Evolutionary conservation across 805 yeast genomes (phyloP), one percentile per base, ranked within the genome.

Genomic region (Lipomyces starkeyi): DNA sequence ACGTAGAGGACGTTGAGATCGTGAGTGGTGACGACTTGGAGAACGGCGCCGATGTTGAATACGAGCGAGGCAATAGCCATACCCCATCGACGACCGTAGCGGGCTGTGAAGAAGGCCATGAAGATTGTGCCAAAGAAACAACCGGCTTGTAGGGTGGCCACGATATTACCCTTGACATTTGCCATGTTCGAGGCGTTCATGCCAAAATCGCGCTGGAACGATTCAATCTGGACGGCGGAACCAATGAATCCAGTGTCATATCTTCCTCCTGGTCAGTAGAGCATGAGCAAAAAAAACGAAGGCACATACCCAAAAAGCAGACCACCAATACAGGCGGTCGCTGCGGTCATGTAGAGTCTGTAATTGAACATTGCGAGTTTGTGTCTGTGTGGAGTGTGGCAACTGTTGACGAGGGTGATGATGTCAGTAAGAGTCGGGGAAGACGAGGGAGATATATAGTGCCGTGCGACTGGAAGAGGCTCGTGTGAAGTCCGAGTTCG

Each of bases 231-330:
- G n/a, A 84, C 81, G 4, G 85, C 82, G n/a, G 85, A 84, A 11
- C 87, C 88, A 61, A 85, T 83, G 74, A 84, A 85, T 6, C 87
- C 87, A 52, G 86, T 37, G 2, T 85, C 88, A 73, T 85, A n/a
- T n/a, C n/a, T n/a, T n/a, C n/a, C n/a, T n/a, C n/a, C n/a, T n/a
- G n/a, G n/a, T n/a, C n/a, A n/a, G n/a, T n/a, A n/a, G n/a, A n/a
- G n/a, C n/a, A n/a, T n/a, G n/a, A n/a, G n/a, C n/a, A n/a, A n/a
- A n/a, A n/a, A n/a, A n/a, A n/a, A n/a, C n/a, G n/a, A n/a, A n/a
- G n/a, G n/a, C n/a, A n/a, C n/a, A n/a, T n/a, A 85, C 14, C 88
- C 88, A 65, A 85, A 83, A 64, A 83, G 80, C 29, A 83, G 78
- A 14, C 87, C 85, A 6, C 85, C 87, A 40, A 82, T 77, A 1